Evolutionary conservation across 257 asterid genomes (phyloP).

Genomic region (Nicotiana attenuata): DNA sequence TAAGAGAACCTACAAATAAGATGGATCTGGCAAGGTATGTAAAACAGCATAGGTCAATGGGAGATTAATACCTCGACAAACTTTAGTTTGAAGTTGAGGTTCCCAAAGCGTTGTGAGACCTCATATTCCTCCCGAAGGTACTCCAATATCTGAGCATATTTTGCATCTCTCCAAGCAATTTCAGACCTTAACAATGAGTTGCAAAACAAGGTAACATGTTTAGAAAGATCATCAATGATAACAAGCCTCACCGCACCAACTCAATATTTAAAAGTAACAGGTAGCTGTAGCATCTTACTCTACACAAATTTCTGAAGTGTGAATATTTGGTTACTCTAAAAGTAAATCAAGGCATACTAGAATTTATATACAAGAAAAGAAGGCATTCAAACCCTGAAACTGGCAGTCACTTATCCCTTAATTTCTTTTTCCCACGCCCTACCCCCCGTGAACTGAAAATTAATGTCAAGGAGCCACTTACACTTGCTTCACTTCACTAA

Average conservation of each 20-base stretch:
- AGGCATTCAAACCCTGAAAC: background rate
- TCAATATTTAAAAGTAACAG: background rate
- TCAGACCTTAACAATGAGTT: conserved; percentile 61
- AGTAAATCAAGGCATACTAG: background rate
- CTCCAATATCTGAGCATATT: conserved; percentile 83
- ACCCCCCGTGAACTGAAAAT: background rate
- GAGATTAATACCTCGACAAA: conserved; percentile 68
- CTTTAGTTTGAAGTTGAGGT: conserved; percentile 85
- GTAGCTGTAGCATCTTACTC: background rate
- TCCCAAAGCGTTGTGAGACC: conserved; percentile 89
- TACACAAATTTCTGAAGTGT: background rate
- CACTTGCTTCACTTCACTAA: background rate
- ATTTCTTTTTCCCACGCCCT: background rate
- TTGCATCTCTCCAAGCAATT: conserved; percentile 99
- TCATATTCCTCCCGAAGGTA: conserved; percentile 96
- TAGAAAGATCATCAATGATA: background rate
- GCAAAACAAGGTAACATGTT: background rate
- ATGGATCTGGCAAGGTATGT: background rate
- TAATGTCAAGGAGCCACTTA: background rate
- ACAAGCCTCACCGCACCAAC: background rate
- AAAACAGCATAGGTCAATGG: background rate
- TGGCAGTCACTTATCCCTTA: background rate
- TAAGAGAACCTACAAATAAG: background rate
- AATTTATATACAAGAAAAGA: background rate
- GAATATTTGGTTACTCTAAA: background rate